Percentiles rank a stretch among this genome's conserved stretches.
Conservation (phyloP, 2,329 filamentous ascomycete genomes). For the Neocatenulostroma microsporum region DNA sequence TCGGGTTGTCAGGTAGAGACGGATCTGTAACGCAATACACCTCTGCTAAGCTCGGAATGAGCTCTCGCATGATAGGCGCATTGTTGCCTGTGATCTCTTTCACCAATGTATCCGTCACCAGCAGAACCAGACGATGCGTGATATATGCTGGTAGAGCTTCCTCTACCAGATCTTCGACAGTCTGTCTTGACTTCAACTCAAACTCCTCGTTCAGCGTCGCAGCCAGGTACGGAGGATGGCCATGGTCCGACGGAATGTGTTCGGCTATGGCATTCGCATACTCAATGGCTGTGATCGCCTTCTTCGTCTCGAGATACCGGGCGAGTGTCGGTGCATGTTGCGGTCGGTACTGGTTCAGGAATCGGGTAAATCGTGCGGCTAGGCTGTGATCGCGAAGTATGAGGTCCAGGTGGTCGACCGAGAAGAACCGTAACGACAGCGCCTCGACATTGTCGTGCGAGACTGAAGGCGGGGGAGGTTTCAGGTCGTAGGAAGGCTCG, state of each 20-base stretch:
- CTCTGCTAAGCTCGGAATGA: conserved; percentile 37
- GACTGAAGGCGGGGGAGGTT: conserved; percentile 31
- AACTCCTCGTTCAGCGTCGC: conserved; percentile 33
- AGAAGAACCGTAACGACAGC: conserved; percentile 35
- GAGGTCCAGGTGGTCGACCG: conserved; percentile 35
- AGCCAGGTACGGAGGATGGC: conserved; percentile 22
- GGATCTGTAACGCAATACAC: conserved; percentile 41
- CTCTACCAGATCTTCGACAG: conserved; percentile 31
- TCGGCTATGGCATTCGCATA: conserved; percentile 39
- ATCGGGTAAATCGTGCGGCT: conserved; percentile 31
- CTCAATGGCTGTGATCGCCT: conserved; percentile 36
- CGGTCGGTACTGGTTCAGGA: conserved; percentile 34
- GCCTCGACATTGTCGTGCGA: conserved; percentile 28
- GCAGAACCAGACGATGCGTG: conserved; percentile 32
- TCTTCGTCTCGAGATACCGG: conserved; percentile 34
- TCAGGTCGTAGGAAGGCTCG: conserved; percentile 32
- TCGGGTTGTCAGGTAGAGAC: conserved; percentile 36
- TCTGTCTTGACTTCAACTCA: conserved; percentile 25
- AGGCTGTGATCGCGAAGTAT: conserved; percentile 33
- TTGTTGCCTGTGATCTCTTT: conserved; percentile 38
- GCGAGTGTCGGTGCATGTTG: conserved; percentile 28
- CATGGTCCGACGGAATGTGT: conserved; percentile 21
- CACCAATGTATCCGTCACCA: conserved; percentile 37
- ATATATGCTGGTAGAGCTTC: conserved; percentile 37
- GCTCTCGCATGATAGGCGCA: conserved; percentile 33